phyloP scores from a whole-genome alignment of 169 alveolate genomes.

The Cytauxzoon felis region DNA sequence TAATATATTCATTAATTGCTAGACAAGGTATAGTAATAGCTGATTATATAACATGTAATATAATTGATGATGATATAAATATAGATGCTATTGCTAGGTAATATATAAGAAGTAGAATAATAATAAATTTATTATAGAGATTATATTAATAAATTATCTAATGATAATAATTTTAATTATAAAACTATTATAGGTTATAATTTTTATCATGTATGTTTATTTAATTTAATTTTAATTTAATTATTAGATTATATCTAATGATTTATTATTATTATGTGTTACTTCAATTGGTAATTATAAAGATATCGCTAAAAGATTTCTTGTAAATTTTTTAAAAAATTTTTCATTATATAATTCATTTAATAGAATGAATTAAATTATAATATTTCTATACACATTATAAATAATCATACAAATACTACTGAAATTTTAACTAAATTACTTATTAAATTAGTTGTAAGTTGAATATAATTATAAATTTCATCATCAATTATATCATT shows the following conservation, averaged over 20 bases:
- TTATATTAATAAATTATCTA: conserved; percentile 25
- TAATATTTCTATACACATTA: conserved; percentile 10
- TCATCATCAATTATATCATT: too few species aligned
- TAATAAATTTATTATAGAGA: conserved; percentile 1
- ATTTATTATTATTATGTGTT: conserved; percentile 24
- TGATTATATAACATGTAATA: conserved; percentile 57
- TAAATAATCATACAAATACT: conserved; percentile 29
- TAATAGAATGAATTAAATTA: conserved; percentile 34
- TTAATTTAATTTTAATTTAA: neutral
- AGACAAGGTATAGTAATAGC: conserved; percentile 48
- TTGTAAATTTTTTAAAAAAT: conserved; percentile 7
- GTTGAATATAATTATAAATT: too few species aligned
- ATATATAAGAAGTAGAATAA: too few species aligned
- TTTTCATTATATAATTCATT: too few species aligned
- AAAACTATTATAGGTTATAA: conserved; percentile 22
- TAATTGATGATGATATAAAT: too few species aligned
- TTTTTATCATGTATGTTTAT: conserved; percentile 26
- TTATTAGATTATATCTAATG: conserved; percentile 22
- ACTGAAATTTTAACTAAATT: conserved; percentile 33
- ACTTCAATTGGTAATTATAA: conserved; percentile 21
- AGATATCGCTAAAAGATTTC: conserved; percentile 36
- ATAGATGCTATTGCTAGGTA: too few species aligned
- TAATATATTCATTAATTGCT: conserved; percentile 39
- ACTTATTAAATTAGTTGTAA: conserved; percentile 42
- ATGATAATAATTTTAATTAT: conserved; percentile 10